A percentile compares a stretch with the other conserved stretches of the same genome.
Conservation (phyloP, 2,329 filamentous ascomycete species). For the Tolypocladium capitatum region DNA sequence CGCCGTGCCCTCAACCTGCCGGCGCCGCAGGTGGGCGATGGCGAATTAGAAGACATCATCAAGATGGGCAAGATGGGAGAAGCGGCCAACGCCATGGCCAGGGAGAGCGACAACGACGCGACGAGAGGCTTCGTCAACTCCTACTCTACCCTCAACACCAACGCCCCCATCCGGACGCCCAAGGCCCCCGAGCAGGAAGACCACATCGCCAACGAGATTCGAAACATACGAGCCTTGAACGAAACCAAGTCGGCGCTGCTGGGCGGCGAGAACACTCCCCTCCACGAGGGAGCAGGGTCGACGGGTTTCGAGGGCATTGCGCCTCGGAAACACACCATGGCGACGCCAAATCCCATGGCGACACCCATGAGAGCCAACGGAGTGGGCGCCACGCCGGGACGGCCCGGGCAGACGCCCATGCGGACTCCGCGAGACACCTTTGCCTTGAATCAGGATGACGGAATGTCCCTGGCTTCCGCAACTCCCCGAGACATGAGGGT, state of each 20-base stretch:
- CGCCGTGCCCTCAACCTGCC: slow-evolving; percentile 72
- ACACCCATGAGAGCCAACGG: slow-evolving; percentile 66
- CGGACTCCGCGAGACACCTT: slow-evolving; percentile 82
- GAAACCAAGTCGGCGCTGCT: slow-evolving; percentile 88
- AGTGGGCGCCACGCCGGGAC: slow-evolving; percentile 53
- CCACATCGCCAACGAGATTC: slow-evolving; percentile 89
- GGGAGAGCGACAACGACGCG: slow-evolving; percentile 68
- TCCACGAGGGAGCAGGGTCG: slow-evolving; percentile 68
- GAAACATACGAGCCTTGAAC: slow-evolving; percentile 82
- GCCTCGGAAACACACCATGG: slow-evolving; percentile 63
- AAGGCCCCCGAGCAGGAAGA: slow-evolving; percentile 87
- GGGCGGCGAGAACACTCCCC: slow-evolving; percentile 83
- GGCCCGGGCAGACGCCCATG: slow-evolving; percentile 68
- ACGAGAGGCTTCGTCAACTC: slow-evolving; percentile 78
- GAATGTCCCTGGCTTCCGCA: slow-evolving; percentile 53
- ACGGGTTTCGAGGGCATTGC: slow-evolving; percentile 81
- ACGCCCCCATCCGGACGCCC: slow-evolving; percentile 82
- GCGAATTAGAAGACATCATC: slow-evolving; percentile 91
- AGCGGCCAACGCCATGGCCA: slow-evolving; percentile 62
- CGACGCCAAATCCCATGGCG: slow-evolving; percentile 92
- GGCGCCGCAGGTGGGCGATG: slow-evolving; percentile 80
- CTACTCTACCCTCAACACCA: slow-evolving; percentile 69
- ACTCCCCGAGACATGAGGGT: slow-evolving; percentile 67
- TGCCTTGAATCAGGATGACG: slow-evolving; percentile 62
- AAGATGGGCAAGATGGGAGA: slow-evolving; percentile 97